Base-by-base conservation (phyloP, 2,329 filamentous ascomycete species). In the Peltaster fructicola region DNA sequence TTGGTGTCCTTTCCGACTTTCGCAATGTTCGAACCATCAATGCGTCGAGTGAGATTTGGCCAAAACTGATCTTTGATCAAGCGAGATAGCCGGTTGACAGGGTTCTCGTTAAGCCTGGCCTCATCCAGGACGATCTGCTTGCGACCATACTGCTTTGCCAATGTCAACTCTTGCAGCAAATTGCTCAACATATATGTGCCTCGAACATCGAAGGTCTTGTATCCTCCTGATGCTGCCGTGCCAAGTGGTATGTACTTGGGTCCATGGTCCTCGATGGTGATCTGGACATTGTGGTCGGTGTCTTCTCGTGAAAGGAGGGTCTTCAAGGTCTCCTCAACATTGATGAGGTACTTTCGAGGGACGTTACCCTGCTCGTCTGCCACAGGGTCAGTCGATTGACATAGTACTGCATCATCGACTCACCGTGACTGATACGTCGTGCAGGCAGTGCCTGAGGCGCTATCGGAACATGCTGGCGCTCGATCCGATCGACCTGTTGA, bases 181-280 rank as follows among this genome's bases (percentile, higher is more conserved):
- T 95, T 98, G 34, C 85, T 92, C 30, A 98, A 67, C 75, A 91
- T 90, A 53, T 98, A 98, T 15, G 81, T 95, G 42, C 88, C 88
- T 36, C 85, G 77, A 33, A 98, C 69, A 47, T 95, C 84, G 51
- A 85, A 82, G 35, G 73, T 72, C 44, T 84, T 85, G 57, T 78
- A 70, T 20, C 84, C 85, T 38, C 77, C 80, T 17, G 84, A 93
- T 12, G 68, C 74, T 14, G 78, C 76, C 3, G 85, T 93, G 35
- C 81, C 77, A 17, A 95, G 59, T 17, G 77, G 74, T 27, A 93
- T 65, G 22, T 81, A 74, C 75, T 95, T 98, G 24, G 88, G 85
- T 0, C 88, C 88, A 35, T 69, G 67, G 54, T 98, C 88, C 46
- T 95, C 88, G 41, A 95, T 91, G 15, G 88, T 98, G 50, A 98